Base-by-base conservation (phyloP, 768 basidiomycete genomes). In the Tricholoma matsutake region DNA sequence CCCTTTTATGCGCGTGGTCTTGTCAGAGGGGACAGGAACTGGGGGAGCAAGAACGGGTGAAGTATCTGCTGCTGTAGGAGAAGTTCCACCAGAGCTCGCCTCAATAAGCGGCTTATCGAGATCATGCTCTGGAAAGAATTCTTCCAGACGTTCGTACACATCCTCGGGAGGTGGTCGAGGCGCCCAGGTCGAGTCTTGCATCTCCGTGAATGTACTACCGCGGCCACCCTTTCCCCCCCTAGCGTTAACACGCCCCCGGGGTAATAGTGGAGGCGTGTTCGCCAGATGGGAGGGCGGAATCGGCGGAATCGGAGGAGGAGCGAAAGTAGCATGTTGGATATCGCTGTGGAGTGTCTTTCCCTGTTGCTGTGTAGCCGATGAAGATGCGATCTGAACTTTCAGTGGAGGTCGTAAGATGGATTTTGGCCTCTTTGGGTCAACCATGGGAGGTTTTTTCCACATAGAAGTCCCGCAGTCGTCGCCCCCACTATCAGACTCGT, bases 101-200 rank as follows among this genome's bases (percentile, higher is more conserved):
- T 98, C 96, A 57, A 98, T 91, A 64, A 98, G 89, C 1, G 96
- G 95, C 70, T 94, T 91, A 73, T 98, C 97, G 53, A 98, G 85
- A 69, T 98, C 95, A 70, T 97, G 92, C 64, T 91, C 88, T 0
- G 96, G 96, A 82, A 99, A 99, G 79, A 93, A 98, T 62, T 90
- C 87, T 66, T 98, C 93, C 7, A 99, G 81, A 59, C 91, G 87
- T 45, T 98, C 91, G 70, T 94, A 94, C 47, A 99, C 90, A 65
- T 92, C 91, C 75, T 98, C 97, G 0, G 95, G 87, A 49, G 88
- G 86, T 29, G 96, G 96, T 67, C 95, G 91, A 62, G 89, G 86
- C 37, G 92, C 91, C 95, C 94, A 97, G 20, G 89, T 89, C 59
- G 83, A 81, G 65, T 86, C 88, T 62, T 82, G 78, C 56, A 78